Base-by-base conservation (phyloP, 257 asterid genomes). In the Solanum chiquidenum region DNA sequence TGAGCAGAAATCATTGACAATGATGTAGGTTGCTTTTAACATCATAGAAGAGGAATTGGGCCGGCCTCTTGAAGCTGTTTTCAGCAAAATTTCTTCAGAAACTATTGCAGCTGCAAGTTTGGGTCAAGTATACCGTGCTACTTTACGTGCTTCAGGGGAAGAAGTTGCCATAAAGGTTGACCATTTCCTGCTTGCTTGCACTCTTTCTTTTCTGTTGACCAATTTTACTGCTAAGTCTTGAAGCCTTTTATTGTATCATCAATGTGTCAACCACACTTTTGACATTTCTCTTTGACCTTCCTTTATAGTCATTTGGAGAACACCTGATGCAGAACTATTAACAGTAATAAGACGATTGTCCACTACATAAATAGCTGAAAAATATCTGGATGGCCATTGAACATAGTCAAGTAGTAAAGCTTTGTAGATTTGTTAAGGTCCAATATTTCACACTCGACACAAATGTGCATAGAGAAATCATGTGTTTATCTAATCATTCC, bases 101-200 rank as follows among this genome's bases (percentile, higher is more conserved):
- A 97, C 99, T 69, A 96, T 97, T 92, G 99, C 99, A 84, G 99
- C 99, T 31, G 99, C 99, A 86, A 97, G 99, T 87, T 94, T 97
- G 94, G 99, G 99, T 84, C 99, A 97, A 92, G 99, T 97, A 90
- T 97, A 97, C 89, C 98, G 99, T 75, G 99, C 99, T 74, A 97
- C 99, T 80, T 94, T 97, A 33, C 96, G 98, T 80, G 91, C 96
- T 40, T 89, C 99, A 49, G 99, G 98, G 88, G 98, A 97, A 90
- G 99, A 97, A 90, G 99, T 97, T 89, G 99, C 99, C 85, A 97
- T 97, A 86, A 97, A 97, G 99, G 99, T 97, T 87, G 87, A 35
- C 23, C 64, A 10, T 82, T 49, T 82, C 31, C 44, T 49, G 44
- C 60, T 82, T 31, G 31, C 46, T 73, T 76, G 52, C 68, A 25